A percentile compares a stretch with the other conserved stretches of the same genome.
These are phyloP conservation scores for Colletotrichum sp. DNA, from an alignment of 2,329 filamentous ascomycete species.

Conservation along the genomic window DNA sequence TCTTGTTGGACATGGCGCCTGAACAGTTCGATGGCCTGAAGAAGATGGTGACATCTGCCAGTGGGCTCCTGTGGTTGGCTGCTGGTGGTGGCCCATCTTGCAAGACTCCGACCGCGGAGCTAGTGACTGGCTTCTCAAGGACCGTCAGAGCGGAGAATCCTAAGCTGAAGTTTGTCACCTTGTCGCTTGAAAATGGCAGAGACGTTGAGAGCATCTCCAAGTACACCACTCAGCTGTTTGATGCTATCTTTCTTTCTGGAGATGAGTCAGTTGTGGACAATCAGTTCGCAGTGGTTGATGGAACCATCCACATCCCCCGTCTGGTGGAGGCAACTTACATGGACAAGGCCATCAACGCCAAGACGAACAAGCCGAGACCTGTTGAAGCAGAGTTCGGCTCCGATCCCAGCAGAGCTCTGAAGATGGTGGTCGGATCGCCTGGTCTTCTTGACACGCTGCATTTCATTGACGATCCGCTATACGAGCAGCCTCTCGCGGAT, in stretches of 20 bases:
- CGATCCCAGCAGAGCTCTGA: not conserved
- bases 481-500: not conserved
- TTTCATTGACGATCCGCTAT: not conserved
- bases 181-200: not conserved
- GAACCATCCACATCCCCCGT: not conserved
- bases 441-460: not conserved
- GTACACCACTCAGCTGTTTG: not conserved
- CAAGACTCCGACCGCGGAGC: not conserved
- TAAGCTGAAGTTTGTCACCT: not conserved
- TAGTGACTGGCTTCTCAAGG: not conserved
- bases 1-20: not conserved
- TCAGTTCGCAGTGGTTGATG: not conserved
- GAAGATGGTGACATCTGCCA: not conserved
- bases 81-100: not conserved
- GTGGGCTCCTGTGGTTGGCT: not conserved
- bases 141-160: not conserved
- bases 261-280: not conserved
- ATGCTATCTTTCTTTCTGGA: not conserved
- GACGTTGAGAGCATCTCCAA: not conserved
- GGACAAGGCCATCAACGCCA: not conserved
- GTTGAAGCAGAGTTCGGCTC: not conserved
- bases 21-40: not conserved
- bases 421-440: not conserved
- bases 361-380: not conserved
- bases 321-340: not conserved